These are phyloP conservation scores for Saposhnikovia divaricata DNA, from an alignment of 129 eudicot species.

Conservation along the genomic window DNA sequence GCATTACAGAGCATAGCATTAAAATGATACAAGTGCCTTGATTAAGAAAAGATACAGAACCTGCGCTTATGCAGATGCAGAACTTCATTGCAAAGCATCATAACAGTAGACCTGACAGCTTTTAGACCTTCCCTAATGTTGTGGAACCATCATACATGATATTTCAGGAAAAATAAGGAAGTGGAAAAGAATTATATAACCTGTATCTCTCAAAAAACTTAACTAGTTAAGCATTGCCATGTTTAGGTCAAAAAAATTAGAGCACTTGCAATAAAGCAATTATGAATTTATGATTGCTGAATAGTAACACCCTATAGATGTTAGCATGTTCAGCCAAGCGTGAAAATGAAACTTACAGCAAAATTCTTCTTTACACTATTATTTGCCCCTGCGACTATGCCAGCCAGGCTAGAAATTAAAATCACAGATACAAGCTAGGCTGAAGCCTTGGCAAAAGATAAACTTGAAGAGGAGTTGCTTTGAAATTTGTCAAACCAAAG, in stretches of 20 bases:
- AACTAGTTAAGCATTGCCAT: not conserved
- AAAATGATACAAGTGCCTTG: not conserved
- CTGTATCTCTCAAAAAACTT: no score
- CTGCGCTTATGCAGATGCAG: conserved; percentile 73
- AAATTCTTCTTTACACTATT: no score
- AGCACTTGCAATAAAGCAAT: not conserved
- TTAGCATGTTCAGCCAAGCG: not conserved
- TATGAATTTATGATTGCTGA: not conserved
- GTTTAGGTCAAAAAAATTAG: not conserved
- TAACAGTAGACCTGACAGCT: conserved; percentile 52
- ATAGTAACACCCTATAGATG: not conserved
- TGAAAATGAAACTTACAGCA: not conserved
- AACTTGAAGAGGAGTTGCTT: conserved; percentile 8
- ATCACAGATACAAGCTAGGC: not conserved
- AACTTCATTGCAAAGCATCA: conserved; percentile 90
- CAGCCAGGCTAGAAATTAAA: not conserved
- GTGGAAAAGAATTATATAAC: not conserved
- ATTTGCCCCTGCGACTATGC: not conserved
- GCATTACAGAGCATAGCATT: not conserved
- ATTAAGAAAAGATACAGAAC: conserved; percentile 18
- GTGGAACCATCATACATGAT: not conserved
- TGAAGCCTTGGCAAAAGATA: not conserved
- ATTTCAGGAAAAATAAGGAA: not conserved
- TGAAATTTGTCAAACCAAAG: not conserved
- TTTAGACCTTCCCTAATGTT: not conserved